These are phyloP conservation scores for Magnolia sinica DNA, from an alignment of 164 flowering plant species.

Conservation along the genomic window DNA sequence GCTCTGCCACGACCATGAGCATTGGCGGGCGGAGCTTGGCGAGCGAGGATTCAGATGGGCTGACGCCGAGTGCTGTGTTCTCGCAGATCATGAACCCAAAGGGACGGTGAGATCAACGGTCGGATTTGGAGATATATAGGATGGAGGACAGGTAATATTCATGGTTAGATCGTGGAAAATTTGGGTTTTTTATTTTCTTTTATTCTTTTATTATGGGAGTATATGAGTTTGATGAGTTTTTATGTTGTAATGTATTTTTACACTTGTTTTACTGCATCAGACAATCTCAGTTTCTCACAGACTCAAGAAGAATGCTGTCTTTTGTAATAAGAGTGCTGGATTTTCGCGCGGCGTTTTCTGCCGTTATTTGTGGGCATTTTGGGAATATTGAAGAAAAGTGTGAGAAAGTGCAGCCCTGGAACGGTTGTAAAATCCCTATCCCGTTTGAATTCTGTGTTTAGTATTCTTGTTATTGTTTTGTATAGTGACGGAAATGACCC, in stretches of 20 bases:
- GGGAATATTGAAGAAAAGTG: background rate
- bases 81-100: conserved; percentile 95
- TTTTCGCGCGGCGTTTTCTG: background rate
- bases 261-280: background rate
- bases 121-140: background rate
- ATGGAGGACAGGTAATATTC: background rate
- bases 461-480: too few species aligned
- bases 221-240: background rate
- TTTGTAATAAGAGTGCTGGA: background rate
- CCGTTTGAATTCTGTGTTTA: too few species aligned
- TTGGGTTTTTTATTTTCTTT: background rate
- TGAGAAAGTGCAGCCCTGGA: background rate
- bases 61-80: conserved; percentile 85
- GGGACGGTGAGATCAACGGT: conserved; percentile 47
- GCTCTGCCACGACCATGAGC: conserved; percentile 80
- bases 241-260: too few species aligned
- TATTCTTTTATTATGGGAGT: background rate
- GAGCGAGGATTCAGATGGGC: conserved; percentile 78
- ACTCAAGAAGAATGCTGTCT: background rate
- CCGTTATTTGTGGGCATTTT: background rate
- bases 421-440: too few species aligned
- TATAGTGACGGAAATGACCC: too few species aligned
- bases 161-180: background rate
- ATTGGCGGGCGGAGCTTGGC: conserved; percentile 81
- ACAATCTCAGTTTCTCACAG: background rate